A percentile compares a stretch with the other conserved stretches of the same genome.
phyloP scores from a whole-genome alignment of 345 rosid genomes.

The Aquilaria malaccensis region DNA sequence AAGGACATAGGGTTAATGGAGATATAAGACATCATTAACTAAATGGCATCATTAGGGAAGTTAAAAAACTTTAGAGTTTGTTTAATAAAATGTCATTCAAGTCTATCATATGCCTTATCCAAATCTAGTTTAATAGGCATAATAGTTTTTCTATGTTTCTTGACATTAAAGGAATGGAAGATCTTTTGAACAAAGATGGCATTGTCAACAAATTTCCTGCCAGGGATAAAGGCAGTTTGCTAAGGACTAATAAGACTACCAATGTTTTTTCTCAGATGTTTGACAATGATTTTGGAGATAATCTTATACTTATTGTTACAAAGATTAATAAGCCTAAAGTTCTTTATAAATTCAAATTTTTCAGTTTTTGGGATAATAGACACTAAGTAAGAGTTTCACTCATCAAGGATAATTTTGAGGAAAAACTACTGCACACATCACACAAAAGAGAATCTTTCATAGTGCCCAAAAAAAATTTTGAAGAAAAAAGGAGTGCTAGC shows the following conservation, averaged over 20 bases:
- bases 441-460: not conserved
- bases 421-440: not conserved
- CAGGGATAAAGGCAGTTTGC: not conserved
- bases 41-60: too few relatives aligned
- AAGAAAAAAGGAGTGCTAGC: not conserved
- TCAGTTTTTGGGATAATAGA: not conserved
- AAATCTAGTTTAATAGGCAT: not conserved
- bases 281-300: not conserved
- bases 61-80: not conserved
- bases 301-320: not conserved
- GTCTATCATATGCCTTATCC: not conserved
- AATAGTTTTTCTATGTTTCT: too few relatives aligned
- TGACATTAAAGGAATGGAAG: not conserved
- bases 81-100: too few relatives aligned
- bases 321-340: not conserved
- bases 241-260: not conserved
- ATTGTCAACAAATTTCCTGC: not conserved
- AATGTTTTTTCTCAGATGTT: not conserved
- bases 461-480: not conserved
- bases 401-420: not conserved
- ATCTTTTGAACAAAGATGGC: not conserved
- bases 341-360: not conserved
- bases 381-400: not conserved
- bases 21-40: too few relatives aligned
- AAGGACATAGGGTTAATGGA: too few relatives aligned